phyloP scores from a whole-genome alignment of 257 asterid species.

The Echites panduratus region DNA sequence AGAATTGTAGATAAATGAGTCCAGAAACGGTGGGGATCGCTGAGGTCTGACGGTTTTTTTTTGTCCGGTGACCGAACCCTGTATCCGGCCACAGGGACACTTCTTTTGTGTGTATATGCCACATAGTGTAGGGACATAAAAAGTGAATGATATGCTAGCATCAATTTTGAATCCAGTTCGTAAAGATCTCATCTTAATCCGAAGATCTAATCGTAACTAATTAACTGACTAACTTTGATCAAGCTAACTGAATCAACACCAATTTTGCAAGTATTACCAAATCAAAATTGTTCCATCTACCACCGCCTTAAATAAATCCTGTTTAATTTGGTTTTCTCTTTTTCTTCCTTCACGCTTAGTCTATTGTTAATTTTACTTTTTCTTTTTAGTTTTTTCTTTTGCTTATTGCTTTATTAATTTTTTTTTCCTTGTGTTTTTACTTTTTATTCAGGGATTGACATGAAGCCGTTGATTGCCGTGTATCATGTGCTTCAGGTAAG shows the following conservation, averaged over 20 bases:
- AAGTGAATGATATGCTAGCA: not conserved
- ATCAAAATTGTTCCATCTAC: not conserved
- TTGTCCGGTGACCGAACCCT: constrained; percentile 12
- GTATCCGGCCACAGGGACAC: constrained; percentile 6
- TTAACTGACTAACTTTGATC: no score
- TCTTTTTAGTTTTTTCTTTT: no score
- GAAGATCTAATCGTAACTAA: not conserved
- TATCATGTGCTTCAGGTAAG: not conserved
- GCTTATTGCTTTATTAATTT: no score
- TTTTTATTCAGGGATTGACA: not conserved
- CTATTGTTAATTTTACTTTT: not conserved
- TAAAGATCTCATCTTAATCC: not conserved
- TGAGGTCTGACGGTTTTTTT: constrained; percentile 6
- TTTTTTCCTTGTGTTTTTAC: no score
- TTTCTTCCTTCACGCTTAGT: not conserved
- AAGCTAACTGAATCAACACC: not conserved
- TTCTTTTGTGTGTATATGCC: constrained; percentile 2
- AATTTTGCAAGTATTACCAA: not conserved
- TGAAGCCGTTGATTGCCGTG: not conserved
- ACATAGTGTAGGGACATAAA: not conserved
- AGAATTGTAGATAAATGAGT: constrained; percentile 7
- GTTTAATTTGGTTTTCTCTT: not conserved
- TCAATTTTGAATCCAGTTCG: not conserved
- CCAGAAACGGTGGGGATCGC: not conserved
- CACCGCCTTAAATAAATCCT: not conserved